Conservation (phyloP, 352 stramenopile species). For the Globisporangium lucens region DNA sequence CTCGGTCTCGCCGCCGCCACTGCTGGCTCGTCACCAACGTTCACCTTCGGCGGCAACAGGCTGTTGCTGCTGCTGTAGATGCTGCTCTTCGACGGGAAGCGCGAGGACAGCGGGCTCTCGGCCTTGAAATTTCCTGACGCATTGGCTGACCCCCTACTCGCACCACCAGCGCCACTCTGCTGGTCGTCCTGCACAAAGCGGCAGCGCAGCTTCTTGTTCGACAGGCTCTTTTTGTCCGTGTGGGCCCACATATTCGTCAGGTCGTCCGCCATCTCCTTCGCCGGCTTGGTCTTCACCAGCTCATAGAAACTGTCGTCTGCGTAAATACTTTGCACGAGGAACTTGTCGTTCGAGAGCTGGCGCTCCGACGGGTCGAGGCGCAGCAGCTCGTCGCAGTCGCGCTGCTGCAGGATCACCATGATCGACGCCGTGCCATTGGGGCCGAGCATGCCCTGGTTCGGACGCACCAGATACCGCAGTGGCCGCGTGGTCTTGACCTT, state of each 20-base stretch:
- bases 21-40: slow-evolving; percentile 27
- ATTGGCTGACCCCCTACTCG: not conserved
- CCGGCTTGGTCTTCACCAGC: slow-evolving; percentile 79
- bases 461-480: slow-evolving; percentile 86
- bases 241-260: slow-evolving; percentile 84
- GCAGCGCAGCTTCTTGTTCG: slow-evolving; percentile 89
- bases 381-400: slow-evolving; percentile 85
- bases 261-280: slow-evolving; percentile 87
- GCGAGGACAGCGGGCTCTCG: slow-evolving; percentile 14
- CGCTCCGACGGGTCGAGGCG: slow-evolving; percentile 73
- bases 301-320: slow-evolving; percentile 86
- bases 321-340: slow-evolving; percentile 85
- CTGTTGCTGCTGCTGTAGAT: slow-evolving; percentile 30
- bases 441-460: slow-evolving; percentile 81
- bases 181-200: slow-evolving; percentile 69
- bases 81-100: slow-evolving; percentile 21
- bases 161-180: not conserved
- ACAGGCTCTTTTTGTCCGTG: slow-evolving; percentile 73
- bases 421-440: slow-evolving; percentile 75
- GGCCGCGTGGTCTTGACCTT: slow-evolving; percentile 89
- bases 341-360: slow-evolving; percentile 88
- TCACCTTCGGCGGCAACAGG: slow-evolving; percentile 14
- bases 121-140: not conserved
- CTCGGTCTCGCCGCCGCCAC: slow-evolving; percentile 36
- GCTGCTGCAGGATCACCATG: slow-evolving; percentile 88